These are phyloP conservation scores for Backusella morwellensis DNA, from an alignment of 192 early-diverging fungal species.

Conservation along the genomic window DNA sequence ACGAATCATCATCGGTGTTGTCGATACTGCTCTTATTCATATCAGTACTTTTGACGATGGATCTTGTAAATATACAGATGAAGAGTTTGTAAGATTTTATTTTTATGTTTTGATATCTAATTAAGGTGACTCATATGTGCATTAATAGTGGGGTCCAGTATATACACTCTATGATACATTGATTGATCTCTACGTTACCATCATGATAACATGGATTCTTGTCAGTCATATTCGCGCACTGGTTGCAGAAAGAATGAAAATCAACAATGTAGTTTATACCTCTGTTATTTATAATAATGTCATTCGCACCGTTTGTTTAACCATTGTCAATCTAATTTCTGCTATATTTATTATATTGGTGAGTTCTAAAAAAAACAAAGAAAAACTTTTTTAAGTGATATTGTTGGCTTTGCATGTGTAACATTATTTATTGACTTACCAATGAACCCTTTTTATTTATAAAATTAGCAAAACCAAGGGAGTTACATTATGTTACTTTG, in stretches of 20 bases:
- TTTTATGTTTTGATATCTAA: background rate
- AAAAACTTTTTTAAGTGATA: background rate
- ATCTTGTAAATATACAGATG: slow-evolving; percentile 23
- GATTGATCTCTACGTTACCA: slow-evolving; percentile 27
- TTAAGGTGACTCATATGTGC: background rate
- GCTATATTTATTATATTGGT: slow-evolving; percentile 26
- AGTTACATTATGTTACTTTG: slow-evolving; percentile 20
- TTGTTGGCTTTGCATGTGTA: background rate
- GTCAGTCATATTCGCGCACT: slow-evolving; percentile 18
- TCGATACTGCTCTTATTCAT: slow-evolving; percentile 14
- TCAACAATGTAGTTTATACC: slow-evolving; percentile 20
- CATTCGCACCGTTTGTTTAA: slow-evolving; percentile 18
- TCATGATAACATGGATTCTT: slow-evolving; percentile 17
- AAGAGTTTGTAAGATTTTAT: slow-evolving; percentile 19
- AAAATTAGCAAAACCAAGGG: background rate
- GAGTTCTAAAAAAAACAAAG: background rate
- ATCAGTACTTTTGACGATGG: background rate
- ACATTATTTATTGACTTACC: background rate
- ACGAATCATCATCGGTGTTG: slow-evolving; percentile 8
- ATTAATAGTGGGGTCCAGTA: slow-evolving; percentile 24
- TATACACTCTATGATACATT: slow-evolving; percentile 29
- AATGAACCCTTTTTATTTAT: background rate
- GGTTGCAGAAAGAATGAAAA: slow-evolving; percentile 2
- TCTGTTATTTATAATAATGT: slow-evolving; percentile 22
- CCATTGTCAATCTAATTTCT: slow-evolving; percentile 28